phyloP scores from a whole-genome alignment of 768 basidiomycete species.

The Mycena metata region DNA sequence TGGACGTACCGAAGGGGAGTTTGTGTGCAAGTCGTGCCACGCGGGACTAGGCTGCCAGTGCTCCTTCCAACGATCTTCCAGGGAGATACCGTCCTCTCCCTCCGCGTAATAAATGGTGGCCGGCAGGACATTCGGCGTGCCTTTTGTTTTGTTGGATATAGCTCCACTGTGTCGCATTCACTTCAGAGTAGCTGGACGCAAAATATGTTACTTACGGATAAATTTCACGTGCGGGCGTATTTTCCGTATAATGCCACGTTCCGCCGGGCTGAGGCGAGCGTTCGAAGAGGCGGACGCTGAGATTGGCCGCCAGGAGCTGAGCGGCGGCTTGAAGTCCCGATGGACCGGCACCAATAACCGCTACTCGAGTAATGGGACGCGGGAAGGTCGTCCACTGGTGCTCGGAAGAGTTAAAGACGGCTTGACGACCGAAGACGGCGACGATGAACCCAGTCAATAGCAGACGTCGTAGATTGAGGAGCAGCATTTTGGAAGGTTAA shows the following conservation, averaged over 20 bases:
- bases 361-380: conserved; percentile 24
- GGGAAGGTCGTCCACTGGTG: conserved; percentile 16
- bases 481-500: too few relatives aligned
- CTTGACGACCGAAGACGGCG: neutral
- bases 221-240: conserved; percentile 32
- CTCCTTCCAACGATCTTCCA: conserved; percentile 38
- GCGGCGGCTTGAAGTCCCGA: conserved; percentile 37
- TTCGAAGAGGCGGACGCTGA: conserved; percentile 40
- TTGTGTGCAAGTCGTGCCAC: conserved; percentile 37
- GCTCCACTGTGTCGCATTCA: neutral
- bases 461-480: too few relatives aligned
- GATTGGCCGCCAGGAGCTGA: conserved; percentile 7
- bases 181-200: neutral
- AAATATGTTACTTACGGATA: conserved; percentile 37
- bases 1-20: conserved; percentile 34
- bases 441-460: neutral
- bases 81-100: conserved; percentile 31
- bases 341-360: conserved; percentile 35
- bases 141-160: neutral
- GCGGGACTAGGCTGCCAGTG: conserved; percentile 41
- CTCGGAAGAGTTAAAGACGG: neutral
- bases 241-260: conserved; percentile 40
- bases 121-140: conserved; percentile 21
- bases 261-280: conserved; percentile 40
- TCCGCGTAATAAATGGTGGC: conserved; percentile 34